These are phyloP conservation scores for Pseudogymnoascus sp. DNA, from an alignment of 2,329 filamentous ascomycete genomes.

Conservation along the genomic window DNA sequence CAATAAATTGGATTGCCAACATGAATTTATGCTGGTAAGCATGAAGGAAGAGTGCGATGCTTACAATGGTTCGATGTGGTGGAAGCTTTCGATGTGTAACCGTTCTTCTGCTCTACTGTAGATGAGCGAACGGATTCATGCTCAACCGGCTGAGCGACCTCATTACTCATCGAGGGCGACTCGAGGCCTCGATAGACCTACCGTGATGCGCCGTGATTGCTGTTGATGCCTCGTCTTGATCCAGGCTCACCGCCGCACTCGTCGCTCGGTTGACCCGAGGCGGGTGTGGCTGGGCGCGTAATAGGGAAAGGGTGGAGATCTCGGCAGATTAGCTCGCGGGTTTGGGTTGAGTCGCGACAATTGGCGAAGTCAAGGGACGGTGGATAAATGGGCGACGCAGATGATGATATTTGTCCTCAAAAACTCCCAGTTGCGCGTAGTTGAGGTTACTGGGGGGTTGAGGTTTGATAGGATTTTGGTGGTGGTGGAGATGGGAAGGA, in stretches of 20 bases:
- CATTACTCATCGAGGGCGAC: constrained; percentile 34
- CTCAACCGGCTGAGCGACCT: constrained; percentile 30
- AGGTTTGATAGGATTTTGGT: not conserved
- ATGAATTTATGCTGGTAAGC: not conserved
- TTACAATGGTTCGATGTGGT: constrained; percentile 24
- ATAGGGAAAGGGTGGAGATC: constrained; percentile 8
- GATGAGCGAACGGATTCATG: constrained; percentile 27
- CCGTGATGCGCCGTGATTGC: constrained; percentile 12
- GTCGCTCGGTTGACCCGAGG: constrained; percentile 4
- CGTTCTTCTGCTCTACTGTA: constrained; percentile 26
- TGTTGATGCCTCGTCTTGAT: constrained; percentile 9
- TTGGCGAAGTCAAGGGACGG: not conserved
- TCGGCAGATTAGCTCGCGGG: constrained; percentile 7
- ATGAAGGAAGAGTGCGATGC: not conserved
- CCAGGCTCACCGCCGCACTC: constrained; percentile 6
- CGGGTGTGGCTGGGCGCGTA: constrained; percentile 11
- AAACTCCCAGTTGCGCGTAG: not conserved
- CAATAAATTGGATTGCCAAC: not conserved
- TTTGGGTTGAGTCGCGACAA: not conserved
- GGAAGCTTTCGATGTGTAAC: constrained; percentile 25
- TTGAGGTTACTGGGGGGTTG: not conserved
- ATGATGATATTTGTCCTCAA: not conserved
- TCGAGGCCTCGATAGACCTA: constrained; percentile 12
- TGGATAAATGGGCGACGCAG: not conserved
- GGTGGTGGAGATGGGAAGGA: not conserved